Base-by-base conservation (phyloP, 1,284 basidiomycete species). In the Vanrija sp. region DNA sequence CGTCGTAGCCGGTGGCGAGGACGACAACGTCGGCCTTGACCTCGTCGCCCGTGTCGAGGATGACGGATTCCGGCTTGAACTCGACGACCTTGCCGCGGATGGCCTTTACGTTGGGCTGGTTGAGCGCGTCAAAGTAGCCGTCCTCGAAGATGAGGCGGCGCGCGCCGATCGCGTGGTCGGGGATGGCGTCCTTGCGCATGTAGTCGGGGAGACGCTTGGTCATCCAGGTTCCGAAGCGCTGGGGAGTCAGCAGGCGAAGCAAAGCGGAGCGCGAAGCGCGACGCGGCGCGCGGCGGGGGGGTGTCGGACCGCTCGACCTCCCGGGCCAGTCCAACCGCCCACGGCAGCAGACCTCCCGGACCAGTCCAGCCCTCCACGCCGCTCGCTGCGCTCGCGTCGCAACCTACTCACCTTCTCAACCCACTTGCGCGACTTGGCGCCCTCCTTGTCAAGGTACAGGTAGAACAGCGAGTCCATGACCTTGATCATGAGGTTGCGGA, bases 111-210 rank as follows among this genome's bases (percentile, higher is more conserved):
- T 69, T 66, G 16, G 54, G 56, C 43, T 53, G 25, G n/a, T 54
- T 56, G 22, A 69, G 51, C 15, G 61, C 59, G 0, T 36, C 39
- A 31, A 59, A 65, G 51, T 53, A 69, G 52, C 59, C 61, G 50
- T 69, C 66, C 41, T 56, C 50, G 38, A 63, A 56, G 47, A 66
- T 54, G 36, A 50, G 24, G 18, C 67, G 60, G 37, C 64, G 63
- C 6, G 58, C 63, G 16, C 62, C 63, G 36, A 64, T 59, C 0
- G 65, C 61, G 19, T 36, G 45, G 14, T 52, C 46, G 24, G 54
- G 54, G 19, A 56, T 22, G 6, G 38, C 38, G 16, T 24, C 35
- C 25, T 48, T 27, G 3, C 25, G 23, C 37, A 52, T 37, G 19
- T 52, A 24, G 19, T 45, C 50, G 9, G 38, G 50, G 42, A 8